Evolutionary conservation across 2,329 filamentous ascomycete species (phyloP).

Genomic region (Fonsecaea multimorphosa): DNA sequence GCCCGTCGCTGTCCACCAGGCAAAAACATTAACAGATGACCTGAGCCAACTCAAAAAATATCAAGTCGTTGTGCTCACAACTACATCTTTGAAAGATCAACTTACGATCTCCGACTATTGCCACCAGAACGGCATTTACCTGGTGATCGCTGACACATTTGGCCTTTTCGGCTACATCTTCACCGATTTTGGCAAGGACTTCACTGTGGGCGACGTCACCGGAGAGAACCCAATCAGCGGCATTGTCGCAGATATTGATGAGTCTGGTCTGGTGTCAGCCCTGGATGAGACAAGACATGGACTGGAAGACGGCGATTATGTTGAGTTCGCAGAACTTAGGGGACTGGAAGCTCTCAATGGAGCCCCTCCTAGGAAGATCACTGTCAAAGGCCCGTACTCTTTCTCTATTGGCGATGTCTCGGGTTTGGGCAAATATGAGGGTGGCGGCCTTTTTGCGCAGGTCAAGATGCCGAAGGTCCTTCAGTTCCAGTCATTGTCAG

Average conservation of each 20-base stretch:
- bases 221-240: constrained; percentile 87
- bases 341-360: constrained; percentile 90
- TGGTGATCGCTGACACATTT: constrained; percentile 86
- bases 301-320: constrained; percentile 92
- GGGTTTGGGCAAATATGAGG: constrained; percentile 81
- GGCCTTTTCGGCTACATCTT: constrained; percentile 96
- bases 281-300: constrained; percentile 95
- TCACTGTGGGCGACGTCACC: constrained; percentile 85
- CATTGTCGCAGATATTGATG: constrained; percentile 87
- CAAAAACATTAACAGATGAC: constrained; percentile 72
- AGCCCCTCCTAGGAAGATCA: constrained; percentile 83
- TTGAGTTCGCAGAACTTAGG: constrained; percentile 91
- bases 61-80: constrained; percentile 90
- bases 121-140: constrained; percentile 88
- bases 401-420: constrained; percentile 96
- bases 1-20: constrained; percentile 76
- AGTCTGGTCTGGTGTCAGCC: constrained; percentile 88
- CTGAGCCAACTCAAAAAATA: constrained; percentile 84
- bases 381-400: constrained; percentile 93
- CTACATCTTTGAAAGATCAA: constrained; percentile 80
- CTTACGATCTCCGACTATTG: constrained; percentile 88
- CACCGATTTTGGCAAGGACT: constrained; percentile 95
- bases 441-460: constrained; percentile 88
- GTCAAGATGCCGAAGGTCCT: constrained; percentile 98
- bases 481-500: constrained; percentile 81